Percentiles rank a stretch among this genome's conserved stretches.
These are phyloP conservation scores for Graphiopsis chlorocephala DNA, from an alignment of 2,329 filamentous ascomycete species.

Conservation along the genomic window DNA sequence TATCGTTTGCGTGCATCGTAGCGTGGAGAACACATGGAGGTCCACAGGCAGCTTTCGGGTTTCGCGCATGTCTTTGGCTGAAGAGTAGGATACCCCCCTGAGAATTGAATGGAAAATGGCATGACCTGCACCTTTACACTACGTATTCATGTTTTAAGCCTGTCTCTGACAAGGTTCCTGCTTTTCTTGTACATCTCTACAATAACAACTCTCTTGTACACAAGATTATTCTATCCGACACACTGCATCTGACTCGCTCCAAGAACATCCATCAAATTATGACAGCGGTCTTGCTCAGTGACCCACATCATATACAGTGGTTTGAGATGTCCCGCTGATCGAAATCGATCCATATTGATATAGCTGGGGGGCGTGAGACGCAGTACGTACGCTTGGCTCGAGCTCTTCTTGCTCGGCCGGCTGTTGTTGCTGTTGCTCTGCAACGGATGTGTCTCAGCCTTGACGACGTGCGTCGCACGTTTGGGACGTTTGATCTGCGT, in stretches of 20 bases:
- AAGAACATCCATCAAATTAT: not conserved
- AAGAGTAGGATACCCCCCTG: not conserved
- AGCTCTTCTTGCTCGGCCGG: not conserved
- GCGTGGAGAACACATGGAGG: not conserved
- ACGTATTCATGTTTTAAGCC: not conserved
- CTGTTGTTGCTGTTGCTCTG: not conserved
- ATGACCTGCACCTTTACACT: not conserved
- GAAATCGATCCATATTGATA: not conserved
- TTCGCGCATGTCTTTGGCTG: not conserved
- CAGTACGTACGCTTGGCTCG: not conserved
- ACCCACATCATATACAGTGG: not conserved
- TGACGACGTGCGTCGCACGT: not conserved
- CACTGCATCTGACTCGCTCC: not conserved
- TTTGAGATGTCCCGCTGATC: not conserved
- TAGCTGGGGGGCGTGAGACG: not conserved
- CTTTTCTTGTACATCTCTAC: not conserved
- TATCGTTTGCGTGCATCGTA: not conserved
- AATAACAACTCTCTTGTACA: not conserved
- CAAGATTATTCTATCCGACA: not conserved
- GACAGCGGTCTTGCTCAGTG: not conserved
- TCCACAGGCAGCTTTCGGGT: not conserved
- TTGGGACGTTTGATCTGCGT: not conserved
- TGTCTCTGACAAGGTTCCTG: not conserved
- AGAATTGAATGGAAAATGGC: not conserved
- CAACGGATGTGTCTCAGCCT: not conserved